phyloP scores from a whole-genome alignment of 306 rosid species.

The Vigna nakashimae region DNA sequence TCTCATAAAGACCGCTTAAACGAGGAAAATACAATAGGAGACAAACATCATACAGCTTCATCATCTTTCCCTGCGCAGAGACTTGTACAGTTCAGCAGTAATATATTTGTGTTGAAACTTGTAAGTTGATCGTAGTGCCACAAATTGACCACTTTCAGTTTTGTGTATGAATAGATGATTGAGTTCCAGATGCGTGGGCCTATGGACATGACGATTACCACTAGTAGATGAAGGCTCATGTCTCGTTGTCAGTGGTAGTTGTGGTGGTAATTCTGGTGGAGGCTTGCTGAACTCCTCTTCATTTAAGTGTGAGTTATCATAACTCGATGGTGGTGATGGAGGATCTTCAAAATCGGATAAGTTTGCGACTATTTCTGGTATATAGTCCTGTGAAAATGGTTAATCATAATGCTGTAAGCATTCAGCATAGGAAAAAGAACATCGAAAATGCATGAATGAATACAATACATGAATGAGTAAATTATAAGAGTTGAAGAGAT shows the following conservation, averaged over 20 bases:
- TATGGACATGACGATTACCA: conserved; percentile 37
- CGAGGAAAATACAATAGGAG: conserved; percentile 28
- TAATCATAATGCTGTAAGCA: conserved; percentile 24
- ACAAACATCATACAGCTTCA: conserved; percentile 29
- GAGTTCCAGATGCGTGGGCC: conserved; percentile 58
- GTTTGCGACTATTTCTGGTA: conserved; percentile 52
- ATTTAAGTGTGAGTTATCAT: conserved; percentile 58
- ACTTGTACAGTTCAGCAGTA: conserved; percentile 65
- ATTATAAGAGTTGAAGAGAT: background rate
- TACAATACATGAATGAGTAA: background rate
- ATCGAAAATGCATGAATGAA: background rate
- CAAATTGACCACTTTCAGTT: conserved; percentile 56
- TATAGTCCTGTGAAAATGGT: conserved; percentile 58
- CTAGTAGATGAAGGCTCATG: conserved; percentile 54
- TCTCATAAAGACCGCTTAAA: conserved; percentile 25
- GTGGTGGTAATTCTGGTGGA: conserved; percentile 86
- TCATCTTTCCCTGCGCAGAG: conserved; percentile 47
- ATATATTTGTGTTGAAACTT: conserved; percentile 67
- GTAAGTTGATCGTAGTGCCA: conserved; percentile 67
- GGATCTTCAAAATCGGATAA: conserved; percentile 62
- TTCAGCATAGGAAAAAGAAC: background rate
- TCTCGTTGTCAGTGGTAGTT: conserved; percentile 53
- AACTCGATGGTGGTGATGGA: conserved; percentile 88
- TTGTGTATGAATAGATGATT: conserved; percentile 76
- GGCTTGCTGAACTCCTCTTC: conserved; percentile 71